Base-by-base conservation (phyloP, 2,329 filamentous ascomycete species). In the Eutypella sp. region DNA sequence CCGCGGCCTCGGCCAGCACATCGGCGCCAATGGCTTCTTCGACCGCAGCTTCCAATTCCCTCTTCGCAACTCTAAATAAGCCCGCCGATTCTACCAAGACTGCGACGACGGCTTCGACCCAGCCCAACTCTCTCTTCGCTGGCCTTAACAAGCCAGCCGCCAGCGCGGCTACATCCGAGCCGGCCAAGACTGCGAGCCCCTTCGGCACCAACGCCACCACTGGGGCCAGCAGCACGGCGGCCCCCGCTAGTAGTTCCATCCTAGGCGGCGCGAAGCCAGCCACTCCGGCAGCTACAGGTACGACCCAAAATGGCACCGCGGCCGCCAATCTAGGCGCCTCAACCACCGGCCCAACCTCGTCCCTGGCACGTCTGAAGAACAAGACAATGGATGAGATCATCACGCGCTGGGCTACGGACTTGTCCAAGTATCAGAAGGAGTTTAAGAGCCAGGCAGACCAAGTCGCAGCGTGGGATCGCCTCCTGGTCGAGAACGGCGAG, bases 321-420 rank as follows among this genome's bases (percentile, higher is more conserved):
- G 49, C 57, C 8, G 54, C 67, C 20, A 73, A 63, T 23, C 69
- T 92, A 41, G 82, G 81, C 16, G 81, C 84, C 23, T 95, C 90
- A 1, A 95, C 88, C 3, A 75, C 81, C 27, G 91, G 91, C 0
- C 89, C 91, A 2, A 74, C 84, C 3, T 92, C 93, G 15, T 85
- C 90, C 47, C 82, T 95, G 59, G 93, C 92, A 4, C 85, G 93
- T 23, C 75, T 99, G 31, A 96, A 96, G 74, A 96, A 96, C 68
- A 97, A 96, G 72, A 96, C 92, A 1, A 96, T 99, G 87, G 93
- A 99, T 61, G 93, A 99, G 65, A 96, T 99, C 53, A 90, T 99
- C 54, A 96, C 89, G 4, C 84, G 90, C 25, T 99, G 93, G 93
- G 93, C 93, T 2, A 89, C 90, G 0, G 93, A 97, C 61, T 74